Evolutionary conservation across 1,139 yeast species (phyloP).

Genomic region (Yamadazyma spencermartinsiae): DNA sequence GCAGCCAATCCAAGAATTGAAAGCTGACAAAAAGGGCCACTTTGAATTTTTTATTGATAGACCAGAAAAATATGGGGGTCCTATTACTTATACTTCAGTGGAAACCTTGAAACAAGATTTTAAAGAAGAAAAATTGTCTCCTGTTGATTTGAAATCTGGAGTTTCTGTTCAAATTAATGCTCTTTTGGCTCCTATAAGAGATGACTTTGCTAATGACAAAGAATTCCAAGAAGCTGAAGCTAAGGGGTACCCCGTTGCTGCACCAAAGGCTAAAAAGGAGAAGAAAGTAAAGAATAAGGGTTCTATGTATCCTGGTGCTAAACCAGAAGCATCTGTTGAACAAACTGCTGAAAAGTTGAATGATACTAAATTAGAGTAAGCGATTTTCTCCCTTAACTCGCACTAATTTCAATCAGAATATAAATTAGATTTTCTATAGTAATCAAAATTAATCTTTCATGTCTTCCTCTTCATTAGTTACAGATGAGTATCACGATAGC

Average conservation of each 20-base stretch:
- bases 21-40: slow-evolving; percentile 49
- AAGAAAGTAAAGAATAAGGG: slow-evolving; percentile 83
- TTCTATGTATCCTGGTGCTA: slow-evolving; percentile 73
- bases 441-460: too few species aligned
- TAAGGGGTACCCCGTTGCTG: slow-evolving; percentile 83
- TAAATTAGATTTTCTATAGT: too few species aligned
- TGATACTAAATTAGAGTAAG: slow-evolving; percentile 18
- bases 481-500: too few species aligned
- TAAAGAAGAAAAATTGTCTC: slow-evolving; percentile 71
- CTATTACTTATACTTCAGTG: slow-evolving; percentile 67
- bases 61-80: slow-evolving; percentile 97
- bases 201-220: slow-evolving; percentile 56
- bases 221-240: slow-evolving; percentile 76
- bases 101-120: slow-evolving; percentile 74
- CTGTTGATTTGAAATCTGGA: slow-evolving; percentile 93
- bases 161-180: slow-evolving; percentile 80
- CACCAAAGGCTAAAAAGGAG: slow-evolving; percentile 59
- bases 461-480: too few species aligned
- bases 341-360: slow-evolving; percentile 16
- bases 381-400: not conserved
- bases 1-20: slow-evolving; percentile 82
- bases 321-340: slow-evolving; percentile 18
- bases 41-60: slow-evolving; percentile 76
- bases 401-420: not conserved
- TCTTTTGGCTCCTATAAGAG: slow-evolving; percentile 82